Conservation (phyloP, 805 yeast species). For the Spathaspora sp. region DNA sequence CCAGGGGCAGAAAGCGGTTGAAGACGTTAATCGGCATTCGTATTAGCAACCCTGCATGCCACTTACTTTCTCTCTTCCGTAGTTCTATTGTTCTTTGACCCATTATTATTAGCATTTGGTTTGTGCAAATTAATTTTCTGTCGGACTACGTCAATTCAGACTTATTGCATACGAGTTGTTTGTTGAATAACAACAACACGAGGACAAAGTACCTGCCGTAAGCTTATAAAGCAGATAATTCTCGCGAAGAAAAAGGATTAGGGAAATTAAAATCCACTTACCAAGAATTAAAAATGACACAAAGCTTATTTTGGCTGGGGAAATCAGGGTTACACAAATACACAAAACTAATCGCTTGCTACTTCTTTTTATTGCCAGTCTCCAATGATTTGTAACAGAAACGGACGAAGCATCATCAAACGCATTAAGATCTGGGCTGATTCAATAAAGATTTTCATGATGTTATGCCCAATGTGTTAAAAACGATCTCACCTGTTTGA, state of each 20-base stretch:
- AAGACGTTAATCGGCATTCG: no score
- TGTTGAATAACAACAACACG: background rate
- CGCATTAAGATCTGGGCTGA: background rate
- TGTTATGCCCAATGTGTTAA: background rate
- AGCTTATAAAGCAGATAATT: background rate
- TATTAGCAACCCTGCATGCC: no score
- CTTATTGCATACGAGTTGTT: no score
- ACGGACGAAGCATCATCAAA: background rate
- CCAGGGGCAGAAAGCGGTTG: no score
- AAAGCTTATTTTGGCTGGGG: background rate
- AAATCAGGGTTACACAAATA: background rate
- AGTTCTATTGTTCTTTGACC: no score
- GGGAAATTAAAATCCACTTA: background rate
- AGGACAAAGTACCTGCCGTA: background rate
- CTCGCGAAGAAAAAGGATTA: background rate
- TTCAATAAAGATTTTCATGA: background rate
- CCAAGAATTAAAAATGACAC: background rate
- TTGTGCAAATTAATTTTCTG: background rate
- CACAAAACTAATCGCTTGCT: background rate
- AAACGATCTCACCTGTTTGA: background rate
- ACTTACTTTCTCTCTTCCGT: no score
- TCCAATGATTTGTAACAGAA: no score
- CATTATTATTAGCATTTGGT: no score
- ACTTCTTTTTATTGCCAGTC: background rate
- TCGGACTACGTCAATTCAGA: no score